Conservation (phyloP, 495 filamentous ascomycete species). For the Podospora fimiseda region DNA sequence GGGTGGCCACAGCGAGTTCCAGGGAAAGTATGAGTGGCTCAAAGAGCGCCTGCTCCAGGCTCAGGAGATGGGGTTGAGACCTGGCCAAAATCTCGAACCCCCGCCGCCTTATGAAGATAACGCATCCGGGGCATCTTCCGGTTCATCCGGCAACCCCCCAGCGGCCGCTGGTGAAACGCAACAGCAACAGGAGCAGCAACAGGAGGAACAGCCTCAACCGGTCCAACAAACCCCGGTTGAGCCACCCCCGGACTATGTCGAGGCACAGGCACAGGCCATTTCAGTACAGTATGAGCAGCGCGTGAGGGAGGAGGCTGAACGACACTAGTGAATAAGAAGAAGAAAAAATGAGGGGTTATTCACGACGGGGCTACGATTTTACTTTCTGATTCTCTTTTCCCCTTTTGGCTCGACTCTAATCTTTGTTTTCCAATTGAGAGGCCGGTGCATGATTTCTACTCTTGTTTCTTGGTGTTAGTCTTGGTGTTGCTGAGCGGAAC, state of each 20-base stretch:
- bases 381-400: not conserved
- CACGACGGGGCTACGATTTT: not conserved
- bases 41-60: constrained; percentile 78
- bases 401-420: not conserved
- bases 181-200: constrained; percentile 1
- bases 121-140: constrained; percentile 26
- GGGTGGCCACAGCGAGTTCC: constrained; percentile 89
- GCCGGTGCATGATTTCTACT: not conserved
- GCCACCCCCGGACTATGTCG: constrained; percentile 89
- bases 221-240: constrained; percentile 55
- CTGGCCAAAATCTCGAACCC: constrained; percentile 59
- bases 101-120: constrained; percentile 70
- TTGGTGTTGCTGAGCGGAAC: not conserved
- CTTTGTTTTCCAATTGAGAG: not conserved
- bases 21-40: constrained; percentile 72
- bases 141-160: not conserved
- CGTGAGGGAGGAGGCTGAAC: constrained; percentile 40
- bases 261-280: constrained; percentile 77
- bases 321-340: constrained; percentile 19
- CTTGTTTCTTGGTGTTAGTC: not conserved
- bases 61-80: constrained; percentile 55
- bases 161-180: not conserved
- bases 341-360: not conserved
- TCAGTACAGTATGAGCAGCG: constrained; percentile 42
- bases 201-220: constrained; percentile 24